Base-by-base conservation (phyloP, 2,329 filamentous ascomycete species). In the Juglanconis oblonga region DNA sequence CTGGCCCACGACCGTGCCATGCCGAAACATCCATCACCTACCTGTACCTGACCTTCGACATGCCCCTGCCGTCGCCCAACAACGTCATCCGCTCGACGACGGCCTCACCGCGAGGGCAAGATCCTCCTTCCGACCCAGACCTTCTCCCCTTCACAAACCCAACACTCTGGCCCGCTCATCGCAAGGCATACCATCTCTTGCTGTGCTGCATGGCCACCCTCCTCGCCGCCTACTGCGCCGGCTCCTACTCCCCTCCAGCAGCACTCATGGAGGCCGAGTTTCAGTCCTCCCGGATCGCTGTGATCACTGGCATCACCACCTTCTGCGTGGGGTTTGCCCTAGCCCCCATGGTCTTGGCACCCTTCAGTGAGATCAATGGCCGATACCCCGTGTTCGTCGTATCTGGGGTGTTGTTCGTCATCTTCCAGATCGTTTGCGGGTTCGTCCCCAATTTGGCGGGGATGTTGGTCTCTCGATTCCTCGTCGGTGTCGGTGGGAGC, bases 291-390 rank as follows among this genome's bases (percentile, higher is more conserved):
- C 76, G 79, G 9, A 79, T 89, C n/a, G 87, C 86, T 1, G 82
- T 87, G n/a, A 77, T 89, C 5, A 78, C 87, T 1, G 91, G 91
- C 38, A 90, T 97, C 62, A 96, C 92, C 0, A 84, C 86, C 0
- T 97, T 95, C 73, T 95, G 91, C 50, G 69, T 82, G 38, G 92
- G 93, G 3, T 97, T 97, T 66, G 91, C 83, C 0, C 73, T 92
- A 31, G 89, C 91, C 0, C 93, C 93, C 0, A 97, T 97, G 92
- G 80, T 91, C 1, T 81, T 97, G 0, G 93, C 93, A 0, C 93
- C 93, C 0, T 88, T 97, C 65, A 92, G 88, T 1, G 93, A 97
- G 74, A 88, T 96, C 70, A 92, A 95, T 73, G 93, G 93, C 3
- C 85, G 93, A 2, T 87, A 91, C 58, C 91, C 92, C 0, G 90